Evolutionary conservation across 164 flowering plant genomes (phyloP), one percentile per base, ranked within the genome.

Genomic region (Stephania cephalantha): DNA sequence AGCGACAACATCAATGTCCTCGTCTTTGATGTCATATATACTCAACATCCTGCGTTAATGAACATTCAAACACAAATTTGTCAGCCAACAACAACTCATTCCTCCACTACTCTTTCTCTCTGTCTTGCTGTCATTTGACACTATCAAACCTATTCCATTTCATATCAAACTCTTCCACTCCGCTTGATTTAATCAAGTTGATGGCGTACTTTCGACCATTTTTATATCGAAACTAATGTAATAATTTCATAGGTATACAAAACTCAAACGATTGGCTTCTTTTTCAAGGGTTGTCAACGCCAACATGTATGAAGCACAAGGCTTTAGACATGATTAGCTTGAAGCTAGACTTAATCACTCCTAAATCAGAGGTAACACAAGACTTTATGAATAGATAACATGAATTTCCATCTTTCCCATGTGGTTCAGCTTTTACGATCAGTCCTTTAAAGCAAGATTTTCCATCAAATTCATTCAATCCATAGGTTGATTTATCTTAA

Each of bases 11-110:
- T 88, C 97, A 81, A 87, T 76, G 76, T 96, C 99, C 76, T 90
- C 98, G 25, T 90, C 95, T 73, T 81, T 85, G 63, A 94, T 81
- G 72, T 89, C 92, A 79, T 94, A 96, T 90, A 88, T 88, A 77
- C 83, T 89, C 74, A 96, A 75, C 61, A 94, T 88, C 97, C 99
- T 96, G 88, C 72, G 87, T 13, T 78, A 68, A 31, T 20, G 63
- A 52, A 63, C 53, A 73, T 35, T 75, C 8, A 68, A 73, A 30
- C 58, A 50, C 70, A 68, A 68, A 15, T 46, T 15, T 9, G 22
- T 58, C 64, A 58, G 64, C 13, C 64, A 12, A 58, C 64, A 58
- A 1, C 64, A 58, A 58, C 18, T 48, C n/a, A 15, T 13, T 13
- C 64, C 20, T 13, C 64, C 64, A 13, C 20, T 13, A 58, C 17